These are phyloP conservation scores for Acer campestre DNA, from an alignment of 345 rosid genomes.

Conservation along the genomic window DNA sequence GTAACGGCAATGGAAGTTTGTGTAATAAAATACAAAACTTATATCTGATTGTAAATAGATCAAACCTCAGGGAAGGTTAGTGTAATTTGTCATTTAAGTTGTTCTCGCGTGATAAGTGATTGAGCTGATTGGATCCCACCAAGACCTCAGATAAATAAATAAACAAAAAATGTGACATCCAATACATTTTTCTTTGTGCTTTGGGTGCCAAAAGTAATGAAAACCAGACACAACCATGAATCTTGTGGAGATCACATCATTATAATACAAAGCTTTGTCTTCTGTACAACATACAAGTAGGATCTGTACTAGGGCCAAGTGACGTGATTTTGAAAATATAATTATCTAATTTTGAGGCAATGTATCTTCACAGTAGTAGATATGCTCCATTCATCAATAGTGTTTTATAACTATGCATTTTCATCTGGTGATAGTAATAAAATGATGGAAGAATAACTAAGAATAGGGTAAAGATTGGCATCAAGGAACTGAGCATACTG, in stretches of 20 bases:
- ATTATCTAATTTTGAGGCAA: not conserved
- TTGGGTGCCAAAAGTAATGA: not conserved
- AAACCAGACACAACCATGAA: not conserved
- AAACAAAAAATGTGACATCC: not conserved
- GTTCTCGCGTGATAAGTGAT: not conserved
- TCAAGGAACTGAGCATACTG: constrained; percentile 83
- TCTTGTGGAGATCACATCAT: not conserved
- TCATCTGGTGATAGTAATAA: constrained; percentile 51
- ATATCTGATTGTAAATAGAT: not conserved
- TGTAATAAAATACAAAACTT: too few relatives aligned
- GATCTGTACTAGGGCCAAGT: not conserved
- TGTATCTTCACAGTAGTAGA: not conserved
- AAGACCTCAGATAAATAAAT: not conserved
- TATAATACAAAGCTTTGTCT: not conserved
- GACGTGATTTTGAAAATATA: not conserved
- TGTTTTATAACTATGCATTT: constrained; percentile 16
- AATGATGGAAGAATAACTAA: constrained; percentile 82
- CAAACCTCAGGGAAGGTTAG: not conserved
- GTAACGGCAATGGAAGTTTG: too few relatives aligned
- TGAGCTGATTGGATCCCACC: not conserved
- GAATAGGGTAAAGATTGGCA: constrained; percentile 82
- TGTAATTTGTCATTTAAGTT: too few relatives aligned
- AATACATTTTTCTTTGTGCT: too few relatives aligned
- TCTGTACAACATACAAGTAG: not conserved
- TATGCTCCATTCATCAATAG: not conserved